Base-by-base conservation (phyloP, 768 basidiomycete genomes). In the Clitopilus passeckerianus region DNA sequence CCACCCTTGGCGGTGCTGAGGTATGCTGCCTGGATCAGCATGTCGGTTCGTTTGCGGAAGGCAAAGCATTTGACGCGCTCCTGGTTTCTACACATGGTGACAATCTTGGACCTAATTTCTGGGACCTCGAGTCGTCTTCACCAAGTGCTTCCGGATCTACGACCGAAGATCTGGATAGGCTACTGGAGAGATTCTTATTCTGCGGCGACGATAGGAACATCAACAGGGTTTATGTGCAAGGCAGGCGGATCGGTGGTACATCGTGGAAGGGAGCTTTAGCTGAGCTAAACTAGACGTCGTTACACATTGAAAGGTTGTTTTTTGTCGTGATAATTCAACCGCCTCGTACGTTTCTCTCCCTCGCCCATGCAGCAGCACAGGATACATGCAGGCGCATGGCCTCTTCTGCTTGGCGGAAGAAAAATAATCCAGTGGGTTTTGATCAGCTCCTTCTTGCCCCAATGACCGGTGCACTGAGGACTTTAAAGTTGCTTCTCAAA, bases 1-100 rank as follows among this genome's bases (percentile, higher is more conserved):
- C 96, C 8, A 98, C 96, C 4, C 75, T 89, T 22, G 96, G 96
- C 34, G 96, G 96, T 0, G 96, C 96, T 1, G 78, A 84, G 22
- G 86, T 98, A 0, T 95, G 93, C 67, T 78, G 78, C 55, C 73
- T 97, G 10, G 79, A 84, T 57, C 72, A 83, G 23, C 80, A 77
- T 41, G 79, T 91, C 15, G 96, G 96, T 6, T 89, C 87, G 16
- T 91, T 98, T 62, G 77, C 76, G 14, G 75, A 78, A 2, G 94
- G 93, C 1, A 96, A 94, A 74, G 86, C 85, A 62, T 98, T 98
- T 67, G 96, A 98, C 68, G 96, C 96, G 0, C 74, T 98, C 7
- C 63, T 92, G 3, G 85, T 96, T 5, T 50, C 46, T 50, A 50
- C 46, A 16, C 16, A 18, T 22, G 46, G 46, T 16, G 20, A 12